phyloP scores from a whole-genome alignment of 208 protist genomes.

The Wallacemonas sp. region DNA sequence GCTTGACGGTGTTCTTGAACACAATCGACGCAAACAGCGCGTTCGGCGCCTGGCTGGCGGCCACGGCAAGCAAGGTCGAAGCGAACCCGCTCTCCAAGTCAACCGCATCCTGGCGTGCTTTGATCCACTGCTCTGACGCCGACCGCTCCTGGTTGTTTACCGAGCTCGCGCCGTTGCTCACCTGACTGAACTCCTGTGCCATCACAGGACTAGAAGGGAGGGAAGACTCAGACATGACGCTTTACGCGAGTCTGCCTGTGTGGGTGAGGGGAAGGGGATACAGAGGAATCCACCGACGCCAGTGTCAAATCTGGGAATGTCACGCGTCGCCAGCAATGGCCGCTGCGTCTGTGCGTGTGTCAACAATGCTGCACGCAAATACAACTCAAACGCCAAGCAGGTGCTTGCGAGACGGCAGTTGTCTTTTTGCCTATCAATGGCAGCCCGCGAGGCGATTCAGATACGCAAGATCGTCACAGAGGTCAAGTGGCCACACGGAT shows the following conservation, averaged over 20 bases:
- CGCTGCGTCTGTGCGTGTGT: no score
- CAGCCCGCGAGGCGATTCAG: no score
- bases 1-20: conserved; percentile 87
- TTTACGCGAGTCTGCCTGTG: background rate
- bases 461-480: no score
- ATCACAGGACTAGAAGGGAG: conserved; percentile 19
- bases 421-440: no score
- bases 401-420: no score
- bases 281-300: no score
- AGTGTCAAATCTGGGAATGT: no score
- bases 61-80: conserved; percentile 47
- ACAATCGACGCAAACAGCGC: conserved; percentile 72
- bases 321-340: no score
- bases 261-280: no score
- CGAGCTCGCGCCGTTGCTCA: conserved; percentile 44
- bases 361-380: no score
- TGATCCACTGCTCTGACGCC: conserved; percentile 56
- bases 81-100: conserved; percentile 75
- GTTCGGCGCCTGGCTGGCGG: conserved; percentile 19
- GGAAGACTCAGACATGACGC: background rate
- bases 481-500: no score
- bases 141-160: conserved; percentile 44
- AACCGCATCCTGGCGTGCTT: conserved; percentile 55
- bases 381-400: no score
- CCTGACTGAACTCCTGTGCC: conserved; percentile 21